phyloP scores from a whole-genome alignment of 2,329 filamentous ascomycete genomes.

The Juglanconis oblonga region DNA sequence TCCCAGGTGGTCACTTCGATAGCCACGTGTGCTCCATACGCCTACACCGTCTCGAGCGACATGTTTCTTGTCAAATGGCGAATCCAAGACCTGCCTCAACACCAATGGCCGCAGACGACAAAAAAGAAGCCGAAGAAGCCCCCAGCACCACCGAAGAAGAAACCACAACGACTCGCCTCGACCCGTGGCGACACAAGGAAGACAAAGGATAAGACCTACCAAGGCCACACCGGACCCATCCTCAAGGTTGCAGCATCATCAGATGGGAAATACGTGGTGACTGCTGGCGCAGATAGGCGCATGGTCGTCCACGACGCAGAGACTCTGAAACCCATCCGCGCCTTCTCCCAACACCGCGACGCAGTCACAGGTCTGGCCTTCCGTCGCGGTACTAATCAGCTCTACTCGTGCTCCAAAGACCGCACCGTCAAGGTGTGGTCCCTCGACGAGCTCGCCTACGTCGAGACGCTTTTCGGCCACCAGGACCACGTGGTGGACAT shows the following conservation, averaged over 20 bases:
- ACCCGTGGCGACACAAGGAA: constrained; percentile 61
- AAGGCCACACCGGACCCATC: constrained; percentile 78
- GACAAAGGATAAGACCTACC: constrained; percentile 61
- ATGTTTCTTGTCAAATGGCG: constrained; percentile 85
- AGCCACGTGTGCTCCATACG: constrained; percentile 73
- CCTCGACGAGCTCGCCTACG: constrained; percentile 85
- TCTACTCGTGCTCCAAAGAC: constrained; percentile 89
- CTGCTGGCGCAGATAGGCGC: constrained; percentile 79
- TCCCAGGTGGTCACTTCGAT: constrained; percentile 76
- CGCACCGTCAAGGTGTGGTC: constrained; percentile 96
- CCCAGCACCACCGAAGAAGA: constrained; percentile 55
- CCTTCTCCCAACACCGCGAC: constrained; percentile 90
- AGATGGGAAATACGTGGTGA: constrained; percentile 87
- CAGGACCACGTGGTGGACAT: constrained; percentile 87
- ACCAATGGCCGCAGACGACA: constrained; percentile 59
- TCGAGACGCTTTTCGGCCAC: constrained; percentile 95
- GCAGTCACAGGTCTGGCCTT: constrained; percentile 83
- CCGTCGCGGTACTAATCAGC: constrained; percentile 80
- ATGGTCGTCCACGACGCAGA: constrained; percentile 86
- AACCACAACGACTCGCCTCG: constrained; percentile 61
- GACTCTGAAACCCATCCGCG: constrained; percentile 72
- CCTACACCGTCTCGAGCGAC: constrained; percentile 88
- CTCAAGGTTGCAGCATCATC: constrained; percentile 81
- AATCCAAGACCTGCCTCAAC: constrained; percentile 62
- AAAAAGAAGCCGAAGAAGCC: constrained; percentile 57